Conservation (phyloP, 768 basidiomycete species). For the Lentinula guzmanii region DNA sequence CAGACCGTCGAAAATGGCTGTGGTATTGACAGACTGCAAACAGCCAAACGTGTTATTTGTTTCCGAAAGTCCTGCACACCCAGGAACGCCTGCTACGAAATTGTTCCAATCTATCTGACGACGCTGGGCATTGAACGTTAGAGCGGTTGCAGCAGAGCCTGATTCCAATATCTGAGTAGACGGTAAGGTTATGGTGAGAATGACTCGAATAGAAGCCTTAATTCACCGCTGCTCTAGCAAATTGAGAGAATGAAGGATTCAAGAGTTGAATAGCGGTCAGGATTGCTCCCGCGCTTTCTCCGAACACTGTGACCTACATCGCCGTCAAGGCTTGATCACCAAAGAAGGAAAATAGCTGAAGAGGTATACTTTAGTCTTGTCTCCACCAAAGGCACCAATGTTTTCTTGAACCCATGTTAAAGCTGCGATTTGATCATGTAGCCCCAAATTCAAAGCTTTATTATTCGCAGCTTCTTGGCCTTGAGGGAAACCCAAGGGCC, state of each 20-base stretch:
- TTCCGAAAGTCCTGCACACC: slow-evolving; percentile 20
- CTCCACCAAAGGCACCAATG: slow-evolving; percentile 51
- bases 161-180: slow-evolving; percentile 23
- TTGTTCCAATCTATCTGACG: slow-evolving; percentile 4
- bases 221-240: slow-evolving; percentile 15
- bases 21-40: slow-evolving; percentile 7
- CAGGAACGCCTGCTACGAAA: slow-evolving; percentile 20
- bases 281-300: slow-evolving; percentile 51
- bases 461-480: slow-evolving; percentile 31
- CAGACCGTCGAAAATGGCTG: slow-evolving; percentile 11
- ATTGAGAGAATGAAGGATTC: slow-evolving; percentile 16
- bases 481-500: slow-evolving; percentile 42
- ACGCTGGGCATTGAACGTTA: slow-evolving; percentile 13
- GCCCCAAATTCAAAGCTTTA: slow-evolving; percentile 36
- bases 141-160: slow-evolving; percentile 18
- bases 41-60: slow-evolving; percentile 26
- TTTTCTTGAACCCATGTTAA: slow-evolving; percentile 40
- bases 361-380: slow-evolving; percentile 19
- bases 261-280: slow-evolving; percentile 31
- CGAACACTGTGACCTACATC: slow-evolving; percentile 43
- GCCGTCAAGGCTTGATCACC: not conserved
- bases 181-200: not conserved
- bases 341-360: not conserved
- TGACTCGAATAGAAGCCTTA: not conserved
- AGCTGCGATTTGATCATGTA: slow-evolving; percentile 40